Conservation (phyloP, 257 asterid species). For the Orobanche coerulescens region DNA sequence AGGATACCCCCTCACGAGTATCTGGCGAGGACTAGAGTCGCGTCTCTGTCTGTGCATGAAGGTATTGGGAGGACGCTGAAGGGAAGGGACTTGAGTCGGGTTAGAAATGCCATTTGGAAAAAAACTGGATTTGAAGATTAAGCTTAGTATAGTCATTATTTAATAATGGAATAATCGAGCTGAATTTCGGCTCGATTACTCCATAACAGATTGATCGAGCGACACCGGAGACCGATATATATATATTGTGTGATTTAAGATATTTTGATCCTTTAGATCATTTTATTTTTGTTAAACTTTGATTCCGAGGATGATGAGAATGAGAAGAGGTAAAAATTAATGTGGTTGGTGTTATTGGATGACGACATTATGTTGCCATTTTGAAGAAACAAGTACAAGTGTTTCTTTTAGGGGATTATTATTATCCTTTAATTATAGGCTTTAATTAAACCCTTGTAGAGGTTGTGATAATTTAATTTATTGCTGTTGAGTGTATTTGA, state of each 20-base stretch:
- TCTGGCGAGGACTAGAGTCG: conserved; percentile 60
- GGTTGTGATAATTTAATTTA: background rate
- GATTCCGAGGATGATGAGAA: no score
- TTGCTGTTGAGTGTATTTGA: background rate
- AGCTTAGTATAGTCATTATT: no score
- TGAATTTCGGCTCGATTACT: no score
- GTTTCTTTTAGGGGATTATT: background rate
- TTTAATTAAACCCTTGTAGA: background rate
- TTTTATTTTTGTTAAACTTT: no score
- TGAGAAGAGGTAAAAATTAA: background rate
- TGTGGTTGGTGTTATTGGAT: background rate
- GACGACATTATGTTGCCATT: background rate
- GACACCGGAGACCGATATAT: no score
- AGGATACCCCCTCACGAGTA: conserved; percentile 84
- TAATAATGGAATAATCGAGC: no score
- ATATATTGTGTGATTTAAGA: no score
- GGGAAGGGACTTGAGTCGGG: conserved; percentile 87
- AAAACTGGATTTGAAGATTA: conserved; percentile 73
- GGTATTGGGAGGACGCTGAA: conserved; percentile 78
- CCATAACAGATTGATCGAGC: no score
- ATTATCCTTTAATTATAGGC: background rate
- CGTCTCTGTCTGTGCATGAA: conserved; percentile 80
- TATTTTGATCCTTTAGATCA: no score
- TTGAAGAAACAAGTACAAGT: background rate
- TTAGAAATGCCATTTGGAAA: conserved; percentile 88